A percentile compares a stretch with the other conserved stretches of the same genome.
These are phyloP conservation scores for Citrullus colocynthis DNA, from an alignment of 306 rosid species.

Conservation along the genomic window DNA sequence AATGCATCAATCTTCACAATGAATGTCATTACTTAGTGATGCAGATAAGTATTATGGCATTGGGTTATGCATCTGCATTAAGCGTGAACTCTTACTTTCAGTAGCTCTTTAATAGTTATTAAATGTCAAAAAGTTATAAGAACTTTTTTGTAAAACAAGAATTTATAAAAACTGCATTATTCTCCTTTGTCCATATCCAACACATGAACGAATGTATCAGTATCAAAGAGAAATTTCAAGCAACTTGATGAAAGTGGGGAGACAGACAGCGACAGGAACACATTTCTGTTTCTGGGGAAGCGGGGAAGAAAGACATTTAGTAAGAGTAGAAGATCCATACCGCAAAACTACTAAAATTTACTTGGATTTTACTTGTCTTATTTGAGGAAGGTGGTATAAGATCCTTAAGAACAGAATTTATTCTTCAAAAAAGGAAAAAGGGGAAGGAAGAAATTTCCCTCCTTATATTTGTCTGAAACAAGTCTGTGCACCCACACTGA, in stretches of 20 bases:
- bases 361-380: background rate
- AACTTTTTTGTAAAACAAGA: background rate
- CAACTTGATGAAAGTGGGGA: background rate
- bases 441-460: background rate
- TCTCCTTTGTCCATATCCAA: background rate
- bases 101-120: background rate
- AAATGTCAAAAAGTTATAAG: background rate
- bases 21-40: background rate
- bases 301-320: background rate
- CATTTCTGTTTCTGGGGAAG: background rate
- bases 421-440: background rate
- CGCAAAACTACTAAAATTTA: background rate
- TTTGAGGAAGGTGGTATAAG: background rate
- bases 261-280: background rate
- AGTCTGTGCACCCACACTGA: background rate
- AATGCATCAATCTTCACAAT: constrained; percentile 7
- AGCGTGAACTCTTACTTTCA: too few species aligned
- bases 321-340: background rate
- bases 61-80: background rate
- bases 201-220: background rate
- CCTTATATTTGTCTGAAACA: background rate
- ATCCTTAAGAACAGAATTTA: background rate
- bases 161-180: background rate
- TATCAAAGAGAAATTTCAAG: background rate
- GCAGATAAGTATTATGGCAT: background rate